Evolutionary conservation across 73 alveolate species (phyloP), one percentile per base, ranked within the genome.

Genomic region (Urostyla sp.): DNA sequence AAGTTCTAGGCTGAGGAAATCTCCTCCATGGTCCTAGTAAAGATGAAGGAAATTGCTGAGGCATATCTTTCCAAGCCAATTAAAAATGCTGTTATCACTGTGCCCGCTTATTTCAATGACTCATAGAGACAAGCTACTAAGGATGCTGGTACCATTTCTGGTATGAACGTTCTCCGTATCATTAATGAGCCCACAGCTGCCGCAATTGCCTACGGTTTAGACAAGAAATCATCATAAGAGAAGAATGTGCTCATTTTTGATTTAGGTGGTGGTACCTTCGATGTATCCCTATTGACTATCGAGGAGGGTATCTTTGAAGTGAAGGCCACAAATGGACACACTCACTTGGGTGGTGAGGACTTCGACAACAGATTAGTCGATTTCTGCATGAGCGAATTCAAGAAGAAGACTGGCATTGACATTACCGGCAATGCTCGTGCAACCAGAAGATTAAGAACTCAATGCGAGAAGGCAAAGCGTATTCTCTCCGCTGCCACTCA

Each of bases 391-490:
- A 48, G 77, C 32, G 98, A 93, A 23, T 94, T 92, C 93, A 44
- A 53, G 56, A 90, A 90, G 94, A 96, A 87, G 72, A 87, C 89
- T 23, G 92, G 96, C 50, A 77, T 79, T 63, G 95, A 96, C 87
- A 32, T 96, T 67, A 52, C 87, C 37, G 73, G 87, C 67, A 92
- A 87, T 90, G 81, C 87, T 40, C 87, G 98, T 30, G 99, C 98
- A 4, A 18, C 96, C 36, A 94, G 98, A 53, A 94, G 99, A 60
- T 81, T 97, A 80, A 90, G 98, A 74, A 76, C 98, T 36, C 91
- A 95, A 35, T 94, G 98, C 89, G 99, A 97, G 88, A 95, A 98
- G 72, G 98, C 98, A 36, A 97, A 97, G 91, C 94, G 97, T 72
- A 74, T 61, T 49, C 80, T 92, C 67, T 91, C 96, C 26, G 75